Conservation (phyloP, 2,329 filamentous ascomycete species). For the Cercospora nicotianae region DNA sequence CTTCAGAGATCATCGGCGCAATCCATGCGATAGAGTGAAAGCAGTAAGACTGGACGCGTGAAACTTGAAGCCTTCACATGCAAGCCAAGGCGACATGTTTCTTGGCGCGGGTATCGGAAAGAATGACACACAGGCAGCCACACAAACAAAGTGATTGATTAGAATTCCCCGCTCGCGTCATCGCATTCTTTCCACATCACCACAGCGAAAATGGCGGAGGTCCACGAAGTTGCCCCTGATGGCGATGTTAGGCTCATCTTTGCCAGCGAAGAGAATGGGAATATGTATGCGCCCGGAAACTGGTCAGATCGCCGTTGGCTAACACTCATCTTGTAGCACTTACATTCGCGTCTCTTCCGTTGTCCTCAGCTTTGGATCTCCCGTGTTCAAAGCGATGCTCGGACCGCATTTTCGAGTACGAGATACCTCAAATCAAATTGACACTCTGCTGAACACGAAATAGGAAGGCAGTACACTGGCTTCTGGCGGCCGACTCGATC, state of each 20-base stretch:
- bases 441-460: background rate
- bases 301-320: background rate
- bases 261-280: background rate
- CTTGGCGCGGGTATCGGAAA: background rate
- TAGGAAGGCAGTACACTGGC: conserved; percentile 3
- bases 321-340: background rate
- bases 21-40: background rate
- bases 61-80: background rate
- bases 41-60: background rate
- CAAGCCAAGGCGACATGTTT: background rate
- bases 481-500: background rate
- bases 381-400: conserved; percentile 22
- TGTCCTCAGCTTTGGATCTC: conserved; percentile 7
- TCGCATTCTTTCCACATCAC: background rate
- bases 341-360: conserved; percentile 5
- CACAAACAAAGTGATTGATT: background rate
- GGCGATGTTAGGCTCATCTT: conserved; percentile 20
- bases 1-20: too few relatives aligned
- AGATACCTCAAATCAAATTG: too few relatives aligned
- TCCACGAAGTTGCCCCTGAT: conserved; percentile 11
- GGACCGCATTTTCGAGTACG: conserved; percentile 12
- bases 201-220: background rate
- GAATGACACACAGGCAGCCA: background rate
- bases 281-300: background rate
- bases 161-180: background rate